Evolutionary conservation across 352 stramenopile genomes (phyloP).

Genomic region (Phytophthora hybrid): DNA sequence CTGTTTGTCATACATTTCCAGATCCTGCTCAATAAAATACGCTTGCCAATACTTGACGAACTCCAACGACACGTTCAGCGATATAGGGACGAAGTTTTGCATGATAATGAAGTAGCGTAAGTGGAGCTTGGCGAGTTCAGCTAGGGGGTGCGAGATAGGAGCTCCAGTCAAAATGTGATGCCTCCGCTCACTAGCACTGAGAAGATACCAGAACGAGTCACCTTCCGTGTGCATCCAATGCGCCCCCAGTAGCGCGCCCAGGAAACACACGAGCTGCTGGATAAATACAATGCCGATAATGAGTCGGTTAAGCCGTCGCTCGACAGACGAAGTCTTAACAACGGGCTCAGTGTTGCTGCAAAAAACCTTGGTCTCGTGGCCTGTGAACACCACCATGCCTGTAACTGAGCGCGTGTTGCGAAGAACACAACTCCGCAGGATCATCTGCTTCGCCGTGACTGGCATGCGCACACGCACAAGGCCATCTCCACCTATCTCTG

Average conservation of each 20-base stretch:
- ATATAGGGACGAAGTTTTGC: slow-evolving; percentile 98
- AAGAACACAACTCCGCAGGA: slow-evolving; percentile 90
- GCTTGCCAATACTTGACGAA: slow-evolving; percentile 97
- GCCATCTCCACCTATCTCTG: slow-evolving; percentile 45
- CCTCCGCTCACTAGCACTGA: slow-evolving; percentile 26
- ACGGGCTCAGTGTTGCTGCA: slow-evolving; percentile 84
- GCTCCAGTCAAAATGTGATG: slow-evolving; percentile 21
- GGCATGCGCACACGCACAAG: slow-evolving; percentile 54
- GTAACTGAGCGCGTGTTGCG: slow-evolving; percentile 87
- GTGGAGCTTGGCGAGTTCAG: slow-evolving; percentile 84
- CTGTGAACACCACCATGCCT: slow-evolving; percentile 91
- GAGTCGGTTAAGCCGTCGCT: slow-evolving; percentile 72
- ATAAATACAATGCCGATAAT: slow-evolving; percentile 82
- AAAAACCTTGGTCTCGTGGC: slow-evolving; percentile 87
- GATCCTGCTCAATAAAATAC: slow-evolving; percentile 94
- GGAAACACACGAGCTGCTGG: slow-evolving; percentile 76
- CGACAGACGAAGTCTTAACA: slow-evolving; percentile 84
- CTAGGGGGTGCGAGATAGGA: slow-evolving; percentile 48
- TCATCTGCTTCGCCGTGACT: slow-evolving; percentile 89
- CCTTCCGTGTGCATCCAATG: slow-evolving; percentile 77
- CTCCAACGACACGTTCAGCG: slow-evolving; percentile 98
- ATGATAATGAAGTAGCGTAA: slow-evolving; percentile 97
- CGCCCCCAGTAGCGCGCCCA: slow-evolving; percentile 69
- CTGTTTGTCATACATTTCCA: slow-evolving; percentile 92
- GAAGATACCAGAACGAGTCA: slow-evolving; percentile 75